These are phyloP conservation scores for Auricularia cornea DNA, from an alignment of 768 basidiomycete species.

Conservation along the genomic window DNA sequence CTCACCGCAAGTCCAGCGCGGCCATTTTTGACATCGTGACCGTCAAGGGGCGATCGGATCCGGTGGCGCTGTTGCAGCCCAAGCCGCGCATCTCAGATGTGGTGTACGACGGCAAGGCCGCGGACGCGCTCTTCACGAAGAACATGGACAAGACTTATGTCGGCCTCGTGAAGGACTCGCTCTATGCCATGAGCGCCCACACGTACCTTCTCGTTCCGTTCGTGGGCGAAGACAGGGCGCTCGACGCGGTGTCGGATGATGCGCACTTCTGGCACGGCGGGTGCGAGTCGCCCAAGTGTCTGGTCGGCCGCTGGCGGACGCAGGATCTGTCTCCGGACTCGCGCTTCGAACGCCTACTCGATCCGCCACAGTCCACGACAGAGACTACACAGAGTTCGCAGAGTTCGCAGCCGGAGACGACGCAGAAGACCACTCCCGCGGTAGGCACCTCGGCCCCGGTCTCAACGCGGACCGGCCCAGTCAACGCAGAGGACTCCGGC, in stretches of 20 bases:
- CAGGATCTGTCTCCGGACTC: background rate
- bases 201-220: constrained; percentile 79
- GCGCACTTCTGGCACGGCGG: background rate
- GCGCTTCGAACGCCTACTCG: background rate
- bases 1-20: constrained; percentile 43
- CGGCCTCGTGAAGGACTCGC: constrained; percentile 65
- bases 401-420: background rate
- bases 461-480: too few relatives aligned
- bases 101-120: constrained; percentile 33
- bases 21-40: constrained; percentile 71
- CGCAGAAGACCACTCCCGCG: background rate
- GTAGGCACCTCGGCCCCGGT: background rate
- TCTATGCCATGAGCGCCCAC: constrained; percentile 80
- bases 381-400: background rate
- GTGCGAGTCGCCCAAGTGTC: background rate
- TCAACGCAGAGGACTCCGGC: too few relatives aligned
- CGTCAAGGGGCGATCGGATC: constrained; percentile 38
- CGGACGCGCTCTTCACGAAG: constrained; percentile 19
- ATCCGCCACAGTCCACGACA: background rate
- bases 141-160: constrained; percentile 68
- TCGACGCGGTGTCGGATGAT: background rate
- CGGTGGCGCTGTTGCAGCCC: constrained; percentile 85
- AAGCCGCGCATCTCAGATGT: constrained; percentile 67
- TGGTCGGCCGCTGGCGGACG: background rate
- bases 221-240: constrained; percentile 10